phyloP scores from a whole-genome alignment of 192 early-diverging fungal genomes.

The Linderina pennispora region DNA sequence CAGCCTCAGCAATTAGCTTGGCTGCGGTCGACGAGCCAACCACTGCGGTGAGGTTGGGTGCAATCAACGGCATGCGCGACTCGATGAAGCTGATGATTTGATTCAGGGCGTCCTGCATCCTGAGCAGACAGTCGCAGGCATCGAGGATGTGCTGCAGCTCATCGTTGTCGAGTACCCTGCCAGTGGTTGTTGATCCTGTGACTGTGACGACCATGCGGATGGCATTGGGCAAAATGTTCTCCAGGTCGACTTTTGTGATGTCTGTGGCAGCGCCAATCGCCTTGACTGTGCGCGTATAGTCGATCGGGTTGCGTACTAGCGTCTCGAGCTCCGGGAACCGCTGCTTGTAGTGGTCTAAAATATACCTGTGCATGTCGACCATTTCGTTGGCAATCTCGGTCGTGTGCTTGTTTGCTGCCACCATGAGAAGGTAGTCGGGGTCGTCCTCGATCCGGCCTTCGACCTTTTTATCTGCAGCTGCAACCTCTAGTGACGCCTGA shows the following conservation, averaged over 20 bases:
- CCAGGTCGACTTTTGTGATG: constrained; percentile 72
- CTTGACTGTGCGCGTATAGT: constrained; percentile 83
- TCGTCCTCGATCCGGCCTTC: constrained; percentile 54
- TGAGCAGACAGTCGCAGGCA: constrained; percentile 66
- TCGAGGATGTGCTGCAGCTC: constrained; percentile 64
- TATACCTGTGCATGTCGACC: constrained; percentile 70
- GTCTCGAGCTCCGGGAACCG: constrained; percentile 91
- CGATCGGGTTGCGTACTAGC: constrained; percentile 79
- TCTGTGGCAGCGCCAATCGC: constrained; percentile 76
- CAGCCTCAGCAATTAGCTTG: constrained; percentile 85
- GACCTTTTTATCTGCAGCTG: neutral
- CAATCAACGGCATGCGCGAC: constrained; percentile 85
- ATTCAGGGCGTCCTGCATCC: constrained; percentile 55
- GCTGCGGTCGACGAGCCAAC: constrained; percentile 84
- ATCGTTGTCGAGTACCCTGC: constrained; percentile 52
- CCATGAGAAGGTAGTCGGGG: constrained; percentile 82
- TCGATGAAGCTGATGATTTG: constrained; percentile 87
- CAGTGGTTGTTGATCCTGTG: constrained; percentile 80
- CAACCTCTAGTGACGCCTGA: constrained; percentile 1
- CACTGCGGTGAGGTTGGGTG: constrained; percentile 87
- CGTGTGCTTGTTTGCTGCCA: constrained; percentile 78
- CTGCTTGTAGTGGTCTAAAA: constrained; percentile 76
- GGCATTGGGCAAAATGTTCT: constrained; percentile 70
- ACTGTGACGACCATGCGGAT: constrained; percentile 90
- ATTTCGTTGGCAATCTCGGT: constrained; percentile 88